Evolutionary conservation across 495 filamentous ascomycete species (phyloP), one percentile per base, ranked within the genome.

Genomic region (Penicillium pulvis): DNA sequence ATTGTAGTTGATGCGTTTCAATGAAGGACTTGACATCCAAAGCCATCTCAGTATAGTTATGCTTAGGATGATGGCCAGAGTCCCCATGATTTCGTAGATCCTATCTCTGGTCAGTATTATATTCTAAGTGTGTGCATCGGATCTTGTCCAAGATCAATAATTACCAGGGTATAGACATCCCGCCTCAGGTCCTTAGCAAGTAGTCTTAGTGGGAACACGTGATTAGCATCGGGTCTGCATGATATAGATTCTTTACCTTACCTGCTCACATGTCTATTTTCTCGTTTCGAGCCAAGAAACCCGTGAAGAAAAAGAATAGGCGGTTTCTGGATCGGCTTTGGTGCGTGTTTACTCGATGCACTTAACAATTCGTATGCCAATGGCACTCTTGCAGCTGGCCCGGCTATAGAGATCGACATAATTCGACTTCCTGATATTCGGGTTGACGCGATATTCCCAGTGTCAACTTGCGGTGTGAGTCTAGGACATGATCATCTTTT

Each of bases 61-160:
- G 91, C 3, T 68, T 72, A 9, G 73, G 76, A 63, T 84, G 69
- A 62, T 94, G 90, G 1, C 87, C 85, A 14, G 88, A 91, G 30
- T 92, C 89, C 56, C 92, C 92, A 77, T 95, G 92, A 69, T 95
- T 96, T 57, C 91, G 81, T 16, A 95, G 80, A 72, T 96, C 91
- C 89, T 91, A 33, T 41, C 20, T 47, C 6, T 10, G 1, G 20
- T 16, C 23, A 36, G 9, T 30, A 28, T 10, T 52, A 8, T 41
- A 23, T 12, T 41, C 24, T 24, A 1, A 4, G 2, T 12, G 33
- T 28, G 6, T 4, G 28, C 28, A 17, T 42, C 23, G 12, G 20
- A 46, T 31, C 4, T 10, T 9, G n/a, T n/a, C n/a, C n/a, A n/a
- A n/a, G n/a, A n/a, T n/a, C n/a, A 23, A 10, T 20, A 31, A 6